Conservation (phyloP, 2,329 filamentous ascomycete genomes). For the Metarhizium rileyi region DNA sequence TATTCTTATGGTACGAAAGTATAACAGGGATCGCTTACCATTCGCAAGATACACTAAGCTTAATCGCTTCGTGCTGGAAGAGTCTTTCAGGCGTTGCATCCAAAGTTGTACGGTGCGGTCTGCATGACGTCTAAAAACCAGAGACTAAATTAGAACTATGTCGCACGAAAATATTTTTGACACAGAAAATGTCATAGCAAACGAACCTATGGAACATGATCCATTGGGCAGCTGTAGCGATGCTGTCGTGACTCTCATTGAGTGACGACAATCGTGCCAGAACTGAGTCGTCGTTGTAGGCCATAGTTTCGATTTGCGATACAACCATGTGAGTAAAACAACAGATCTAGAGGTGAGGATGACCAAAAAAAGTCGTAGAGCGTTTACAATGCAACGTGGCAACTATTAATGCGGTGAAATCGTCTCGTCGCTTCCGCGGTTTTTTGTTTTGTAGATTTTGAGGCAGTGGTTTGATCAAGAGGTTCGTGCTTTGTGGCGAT, state of each 20-base stretch:
- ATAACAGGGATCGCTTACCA: slow-evolving; percentile 44
- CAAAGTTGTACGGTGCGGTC: slow-evolving; percentile 87
- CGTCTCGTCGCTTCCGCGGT: not conserved
- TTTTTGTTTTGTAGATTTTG: not conserved
- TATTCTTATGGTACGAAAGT: not conserved
- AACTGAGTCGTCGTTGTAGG: slow-evolving; percentile 92
- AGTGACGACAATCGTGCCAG: slow-evolving; percentile 89
- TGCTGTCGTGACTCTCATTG: slow-evolving; percentile 96
- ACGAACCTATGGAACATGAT: slow-evolving; percentile 94
- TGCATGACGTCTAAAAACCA: slow-evolving; percentile 63
- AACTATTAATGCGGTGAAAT: not conserved
- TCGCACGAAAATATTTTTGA: not conserved
- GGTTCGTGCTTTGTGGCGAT: not conserved
- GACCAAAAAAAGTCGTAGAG: not conserved
- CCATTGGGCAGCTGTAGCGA: slow-evolving; percentile 95
- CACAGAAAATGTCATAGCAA: not conserved
- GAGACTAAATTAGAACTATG: not conserved
- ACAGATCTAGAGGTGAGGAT: no score
- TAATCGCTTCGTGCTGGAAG: slow-evolving; percentile 72
- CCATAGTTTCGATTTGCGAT: slow-evolving; percentile 45
- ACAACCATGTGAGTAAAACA: not conserved
- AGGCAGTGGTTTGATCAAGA: not conserved
- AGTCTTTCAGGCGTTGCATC: slow-evolving; percentile 83
- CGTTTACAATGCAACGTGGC: not conserved
- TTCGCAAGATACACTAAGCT: slow-evolving; percentile 94